These are phyloP conservation scores for Hevea brasiliensis DNA, from an alignment of 345 rosid species.

Conservation along the genomic window DNA sequence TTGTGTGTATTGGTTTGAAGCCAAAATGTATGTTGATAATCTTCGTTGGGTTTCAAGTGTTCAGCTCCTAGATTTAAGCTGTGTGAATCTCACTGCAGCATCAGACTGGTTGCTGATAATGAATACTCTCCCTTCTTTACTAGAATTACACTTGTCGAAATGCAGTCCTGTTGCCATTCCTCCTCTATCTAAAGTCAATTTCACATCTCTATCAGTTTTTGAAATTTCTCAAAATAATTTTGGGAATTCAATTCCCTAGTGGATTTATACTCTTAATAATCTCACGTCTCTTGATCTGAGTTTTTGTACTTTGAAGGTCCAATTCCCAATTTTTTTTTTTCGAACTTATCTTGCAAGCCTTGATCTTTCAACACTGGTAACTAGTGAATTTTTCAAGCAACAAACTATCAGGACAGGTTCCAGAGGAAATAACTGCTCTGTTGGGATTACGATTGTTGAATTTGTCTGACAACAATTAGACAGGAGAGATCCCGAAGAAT, in stretches of 20 bases:
- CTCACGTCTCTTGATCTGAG: no score
- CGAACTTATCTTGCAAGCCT: not conserved
- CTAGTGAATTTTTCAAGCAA: no score
- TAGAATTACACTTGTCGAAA: constrained; percentile 11
- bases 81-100: no score
- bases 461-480: no score
- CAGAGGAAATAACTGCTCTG: no score
- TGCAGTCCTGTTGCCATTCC: not conserved
- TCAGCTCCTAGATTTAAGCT: constrained; percentile 23
- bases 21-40: constrained; percentile 4
- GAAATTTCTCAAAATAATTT: constrained; percentile 24
- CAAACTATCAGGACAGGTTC: no score
- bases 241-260: not conserved
- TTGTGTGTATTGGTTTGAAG: not conserved
- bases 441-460: no score
- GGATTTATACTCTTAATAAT: not conserved
- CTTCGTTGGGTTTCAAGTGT: constrained; percentile 31
- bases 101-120: not conserved
- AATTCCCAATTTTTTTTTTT: constrained; percentile 10
- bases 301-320: no score
- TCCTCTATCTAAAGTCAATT: not conserved
- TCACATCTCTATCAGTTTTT: constrained; percentile 22
- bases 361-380: not conserved
- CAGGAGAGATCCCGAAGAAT: not conserved
- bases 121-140: constrained; percentile 21